Conservation (phyloP, 768 basidiomycete genomes). For the Mycena albidolilacea region DNA sequence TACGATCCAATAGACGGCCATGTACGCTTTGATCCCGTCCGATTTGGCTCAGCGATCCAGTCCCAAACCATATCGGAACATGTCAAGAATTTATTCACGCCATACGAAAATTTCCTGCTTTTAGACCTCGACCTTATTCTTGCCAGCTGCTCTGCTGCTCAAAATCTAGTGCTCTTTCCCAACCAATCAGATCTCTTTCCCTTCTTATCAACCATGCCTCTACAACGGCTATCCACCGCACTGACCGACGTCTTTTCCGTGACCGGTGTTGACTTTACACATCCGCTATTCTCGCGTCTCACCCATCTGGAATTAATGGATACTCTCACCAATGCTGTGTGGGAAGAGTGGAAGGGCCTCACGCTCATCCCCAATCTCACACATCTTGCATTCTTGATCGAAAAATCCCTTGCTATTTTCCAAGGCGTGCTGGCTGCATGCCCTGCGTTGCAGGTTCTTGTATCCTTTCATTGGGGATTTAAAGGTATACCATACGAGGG, state of each 20-base stretch:
- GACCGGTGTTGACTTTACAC: background rate
- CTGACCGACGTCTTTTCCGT: background rate
- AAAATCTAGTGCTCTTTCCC: background rate
- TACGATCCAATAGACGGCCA: background rate
- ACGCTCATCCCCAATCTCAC: slow-evolving; percentile 12
- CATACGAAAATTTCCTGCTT: background rate
- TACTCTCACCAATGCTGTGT: background rate
- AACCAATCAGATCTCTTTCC: background rate
- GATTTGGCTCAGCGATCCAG: slow-evolving; percentile 1
- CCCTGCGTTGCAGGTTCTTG: slow-evolving; percentile 2
- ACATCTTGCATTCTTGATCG: slow-evolving; percentile 7
- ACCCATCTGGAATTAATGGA: slow-evolving; percentile 14
- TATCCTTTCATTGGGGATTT: background rate
- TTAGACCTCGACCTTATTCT: slow-evolving; percentile 1
- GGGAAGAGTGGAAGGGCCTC: slow-evolving; percentile 17
- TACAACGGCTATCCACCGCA: background rate
- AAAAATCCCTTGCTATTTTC: background rate
- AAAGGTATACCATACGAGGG: background rate
- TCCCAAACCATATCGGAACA: slow-evolving; percentile 4
- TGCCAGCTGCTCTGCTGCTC: background rate
- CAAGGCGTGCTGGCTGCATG: slow-evolving; percentile 5
- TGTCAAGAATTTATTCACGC: slow-evolving; percentile 3
- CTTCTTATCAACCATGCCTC: slow-evolving; percentile 10
- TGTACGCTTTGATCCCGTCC: background rate
- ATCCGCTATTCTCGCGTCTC: slow-evolving; percentile 9